These are phyloP conservation scores for Brachypodium distachyon DNA, from an alignment of 202 grass and related monocot genomes.

Conservation along the genomic window DNA sequence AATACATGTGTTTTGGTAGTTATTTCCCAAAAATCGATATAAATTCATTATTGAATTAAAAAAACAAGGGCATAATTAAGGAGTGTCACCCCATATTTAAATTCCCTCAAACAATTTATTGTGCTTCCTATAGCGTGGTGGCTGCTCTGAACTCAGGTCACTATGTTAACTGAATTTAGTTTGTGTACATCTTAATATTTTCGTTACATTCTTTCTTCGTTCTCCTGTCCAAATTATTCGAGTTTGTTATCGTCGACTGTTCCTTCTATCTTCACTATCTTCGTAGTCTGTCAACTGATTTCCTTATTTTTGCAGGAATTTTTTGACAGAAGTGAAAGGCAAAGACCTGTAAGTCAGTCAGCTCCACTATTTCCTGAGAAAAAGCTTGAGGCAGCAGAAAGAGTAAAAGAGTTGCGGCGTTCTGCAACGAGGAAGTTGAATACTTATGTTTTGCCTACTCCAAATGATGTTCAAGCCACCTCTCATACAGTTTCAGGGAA, in stretches of 20 bases:
- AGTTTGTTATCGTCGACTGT: neutral
- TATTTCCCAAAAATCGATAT: neutral
- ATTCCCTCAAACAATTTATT: neutral
- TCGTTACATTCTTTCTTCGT: neutral
- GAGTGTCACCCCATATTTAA: neutral
- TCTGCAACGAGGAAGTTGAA: constrained; percentile 66
- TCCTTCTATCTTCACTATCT: neutral
- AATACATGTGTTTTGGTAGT: neutral
- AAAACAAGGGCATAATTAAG: neutral
- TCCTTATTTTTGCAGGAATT: constrained; percentile 50
- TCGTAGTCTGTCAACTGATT: neutral
- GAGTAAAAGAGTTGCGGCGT: constrained; percentile 48
- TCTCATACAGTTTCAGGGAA: constrained; percentile 38
- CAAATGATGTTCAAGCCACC: constrained; percentile 46
- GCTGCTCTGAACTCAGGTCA: neutral
- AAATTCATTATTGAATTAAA: neutral
- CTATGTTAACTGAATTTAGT: neutral
- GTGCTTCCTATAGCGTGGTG: neutral
- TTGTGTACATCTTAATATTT: neutral
- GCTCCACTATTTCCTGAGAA: constrained; percentile 74
- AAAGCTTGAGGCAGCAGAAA: constrained; percentile 48
- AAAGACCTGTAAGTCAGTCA: constrained; percentile 60
- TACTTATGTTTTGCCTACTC: constrained; percentile 83
- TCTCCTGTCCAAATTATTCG: neutral
- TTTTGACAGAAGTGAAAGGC: constrained; percentile 39